Percentiles rank a stretch among this genome's conserved stretches.
These are phyloP conservation scores for Coniochaeta ligniaria DNA, from an alignment of 2,329 filamentous ascomycete species.

Conservation along the genomic window DNA sequence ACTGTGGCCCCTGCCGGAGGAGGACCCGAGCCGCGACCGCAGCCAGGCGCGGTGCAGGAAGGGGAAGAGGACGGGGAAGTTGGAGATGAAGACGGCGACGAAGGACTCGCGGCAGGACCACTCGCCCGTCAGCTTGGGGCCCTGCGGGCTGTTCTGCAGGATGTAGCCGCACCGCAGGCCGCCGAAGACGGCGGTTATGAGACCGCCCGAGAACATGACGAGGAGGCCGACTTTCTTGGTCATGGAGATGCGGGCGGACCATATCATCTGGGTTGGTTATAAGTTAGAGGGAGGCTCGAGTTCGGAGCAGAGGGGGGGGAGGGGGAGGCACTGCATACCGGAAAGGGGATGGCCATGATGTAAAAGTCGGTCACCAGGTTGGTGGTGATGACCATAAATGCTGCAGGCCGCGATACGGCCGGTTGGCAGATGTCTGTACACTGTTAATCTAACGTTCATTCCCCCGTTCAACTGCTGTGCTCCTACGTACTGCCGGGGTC, in stretches of 20 bases:
- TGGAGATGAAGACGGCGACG: conserved; percentile 16
- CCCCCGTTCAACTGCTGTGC: not conserved
- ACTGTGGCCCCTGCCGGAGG: not conserved
- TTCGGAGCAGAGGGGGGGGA: not conserved
- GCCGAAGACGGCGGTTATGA: not conserved
- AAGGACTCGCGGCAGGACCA: conserved; percentile 14
- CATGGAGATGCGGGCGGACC: not conserved
- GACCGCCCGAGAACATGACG: not conserved
- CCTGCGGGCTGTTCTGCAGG: not conserved
- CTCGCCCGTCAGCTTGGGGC: not conserved
- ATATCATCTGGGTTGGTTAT: not conserved
- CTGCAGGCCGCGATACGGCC: not conserved
- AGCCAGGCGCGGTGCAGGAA: not conserved
- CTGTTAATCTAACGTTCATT: not conserved
- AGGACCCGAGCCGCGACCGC: not conserved
- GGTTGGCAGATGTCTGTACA: not conserved
- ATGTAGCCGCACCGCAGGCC: not conserved
- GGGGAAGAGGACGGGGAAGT: conserved; percentile 3
- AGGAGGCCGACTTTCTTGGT: not conserved
- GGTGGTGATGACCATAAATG: not conserved
- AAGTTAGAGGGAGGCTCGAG: not conserved
- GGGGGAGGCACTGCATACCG: not conserved
- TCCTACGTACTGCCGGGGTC: conserved; percentile 36
- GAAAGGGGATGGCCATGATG: not conserved
- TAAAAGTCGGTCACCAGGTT: not conserved